phyloP scores from a whole-genome alignment of 192 early-diverging fungal species.

The Podila clonocystis region DNA sequence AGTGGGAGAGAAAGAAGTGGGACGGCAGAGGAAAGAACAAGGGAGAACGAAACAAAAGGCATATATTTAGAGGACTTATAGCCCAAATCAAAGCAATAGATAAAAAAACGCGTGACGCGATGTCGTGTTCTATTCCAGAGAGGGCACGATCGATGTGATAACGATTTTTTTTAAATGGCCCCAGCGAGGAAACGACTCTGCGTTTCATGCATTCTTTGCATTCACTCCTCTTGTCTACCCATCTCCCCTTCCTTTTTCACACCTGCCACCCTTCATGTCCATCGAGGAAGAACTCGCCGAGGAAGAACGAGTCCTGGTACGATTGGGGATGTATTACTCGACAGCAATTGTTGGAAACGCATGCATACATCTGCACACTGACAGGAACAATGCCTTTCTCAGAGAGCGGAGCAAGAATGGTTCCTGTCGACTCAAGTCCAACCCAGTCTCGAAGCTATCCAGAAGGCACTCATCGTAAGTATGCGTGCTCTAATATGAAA shows the following conservation, averaged over 20 bases:
- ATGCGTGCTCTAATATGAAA: neutral
- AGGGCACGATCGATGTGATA: neutral
- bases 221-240: neutral
- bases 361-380: neutral
- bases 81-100: neutral
- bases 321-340: neutral
- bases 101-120: neutral
- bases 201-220: neutral
- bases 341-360: neutral
- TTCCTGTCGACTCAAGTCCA: constrained; percentile 43
- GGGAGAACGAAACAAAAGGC: no score
- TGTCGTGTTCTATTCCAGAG: neutral
- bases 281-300: constrained; percentile 38
- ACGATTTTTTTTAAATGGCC: neutral
- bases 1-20: no score
- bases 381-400: neutral
- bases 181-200: neutral
- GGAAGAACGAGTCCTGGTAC: constrained; percentile 34
- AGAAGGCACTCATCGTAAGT: constrained; percentile 32
- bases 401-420: constrained; percentile 48
- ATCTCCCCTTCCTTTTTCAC: neutral
- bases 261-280: constrained; percentile 13
- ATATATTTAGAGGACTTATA: neutral
- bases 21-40: no score
- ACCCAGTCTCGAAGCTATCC: constrained; percentile 29